These are phyloP conservation scores for Balamuthia mandrillaris DNA, from an alignment of 208 protist genomes.

Conservation along the genomic window DNA sequence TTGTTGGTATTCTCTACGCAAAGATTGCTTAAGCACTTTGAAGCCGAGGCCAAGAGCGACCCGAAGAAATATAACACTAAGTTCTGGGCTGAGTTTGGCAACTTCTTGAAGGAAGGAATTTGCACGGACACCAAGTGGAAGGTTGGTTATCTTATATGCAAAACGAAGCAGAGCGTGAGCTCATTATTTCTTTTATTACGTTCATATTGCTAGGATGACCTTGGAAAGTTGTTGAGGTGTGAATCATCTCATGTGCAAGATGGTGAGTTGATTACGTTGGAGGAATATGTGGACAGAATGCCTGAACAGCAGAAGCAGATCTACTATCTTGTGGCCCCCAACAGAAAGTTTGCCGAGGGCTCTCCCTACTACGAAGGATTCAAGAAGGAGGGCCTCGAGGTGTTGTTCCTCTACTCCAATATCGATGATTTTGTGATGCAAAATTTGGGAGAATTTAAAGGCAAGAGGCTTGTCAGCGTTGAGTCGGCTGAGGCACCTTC, in stretches of 20 bases:
- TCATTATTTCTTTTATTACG: slow-evolving; percentile 23
- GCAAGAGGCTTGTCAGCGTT: slow-evolving; percentile 83
- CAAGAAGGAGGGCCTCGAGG: slow-evolving; percentile 89
- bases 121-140: slow-evolving; percentile 90
- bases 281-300: slow-evolving; percentile 94
- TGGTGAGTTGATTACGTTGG: slow-evolving; percentile 74
- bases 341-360: slow-evolving; percentile 79
- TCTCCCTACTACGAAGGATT: slow-evolving; percentile 95
- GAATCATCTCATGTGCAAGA: not conserved
- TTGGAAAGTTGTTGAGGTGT: slow-evolving; percentile 71
- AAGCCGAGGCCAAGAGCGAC: slow-evolving; percentile 87
- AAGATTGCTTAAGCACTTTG: slow-evolving; percentile 50
- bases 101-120: slow-evolving; percentile 94
- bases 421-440: slow-evolving; percentile 94
- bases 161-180: too few relatives aligned
- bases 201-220: slow-evolving; percentile 53
- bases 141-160: not conserved
- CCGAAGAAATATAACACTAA: slow-evolving; percentile 83
- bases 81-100: slow-evolving; percentile 88
- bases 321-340: slow-evolving; percentile 89
- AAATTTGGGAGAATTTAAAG: slow-evolving; percentile 86
- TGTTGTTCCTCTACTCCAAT: slow-evolving; percentile 82
- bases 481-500: too few relatives aligned
- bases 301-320: slow-evolving; percentile 87
- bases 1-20: not conserved